Percentiles rank a stretch among this genome's conserved stretches.
Evolutionary conservation across 352 stramenopile genomes (phyloP).

Genomic region (Thraustochytrium striatum): DNA sequence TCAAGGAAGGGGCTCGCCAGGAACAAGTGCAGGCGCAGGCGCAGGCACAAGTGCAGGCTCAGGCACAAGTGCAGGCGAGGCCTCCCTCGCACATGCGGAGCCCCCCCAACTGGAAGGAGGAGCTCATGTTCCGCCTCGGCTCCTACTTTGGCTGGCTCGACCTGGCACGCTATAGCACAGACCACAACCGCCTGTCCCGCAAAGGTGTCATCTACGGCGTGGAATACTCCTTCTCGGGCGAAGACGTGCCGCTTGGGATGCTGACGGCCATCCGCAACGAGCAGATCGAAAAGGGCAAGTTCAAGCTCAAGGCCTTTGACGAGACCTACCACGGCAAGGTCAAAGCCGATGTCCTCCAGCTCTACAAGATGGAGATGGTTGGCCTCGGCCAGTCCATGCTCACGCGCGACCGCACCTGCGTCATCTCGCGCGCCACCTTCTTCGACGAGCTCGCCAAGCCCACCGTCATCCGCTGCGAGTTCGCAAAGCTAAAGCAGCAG

Average conservation of each 20-base stretch:
- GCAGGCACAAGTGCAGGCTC: too few relatives aligned
- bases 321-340: not conserved
- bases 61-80: too few relatives aligned
- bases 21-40: too few relatives aligned
- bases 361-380: constrained; percentile 40
- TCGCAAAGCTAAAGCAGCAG: not conserved
- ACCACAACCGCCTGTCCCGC: constrained; percentile 8
- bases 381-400: constrained; percentile 29
- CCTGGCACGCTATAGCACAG: not conserved
- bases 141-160: constrained; percentile 24
- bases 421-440: constrained; percentile 11
- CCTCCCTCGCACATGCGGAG: too few relatives aligned
- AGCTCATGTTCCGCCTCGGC: constrained; percentile 14
- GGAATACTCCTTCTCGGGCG: constrained; percentile 13
- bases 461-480: not conserved
- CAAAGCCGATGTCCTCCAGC: not conserved
- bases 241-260: not conserved
- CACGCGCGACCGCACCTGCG: not conserved
- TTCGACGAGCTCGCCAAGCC: not conserved
- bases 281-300: not conserved
- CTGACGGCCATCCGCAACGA: not conserved
- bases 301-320: not conserved
- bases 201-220: not conserved
- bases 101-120: not conserved
- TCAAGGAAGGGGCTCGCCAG: too few relatives aligned